A percentile compares a stretch with the other conserved stretches of the same genome.
Conservation (phyloP, 306 rosid genomes). For the Acacia acuminata region DNA sequence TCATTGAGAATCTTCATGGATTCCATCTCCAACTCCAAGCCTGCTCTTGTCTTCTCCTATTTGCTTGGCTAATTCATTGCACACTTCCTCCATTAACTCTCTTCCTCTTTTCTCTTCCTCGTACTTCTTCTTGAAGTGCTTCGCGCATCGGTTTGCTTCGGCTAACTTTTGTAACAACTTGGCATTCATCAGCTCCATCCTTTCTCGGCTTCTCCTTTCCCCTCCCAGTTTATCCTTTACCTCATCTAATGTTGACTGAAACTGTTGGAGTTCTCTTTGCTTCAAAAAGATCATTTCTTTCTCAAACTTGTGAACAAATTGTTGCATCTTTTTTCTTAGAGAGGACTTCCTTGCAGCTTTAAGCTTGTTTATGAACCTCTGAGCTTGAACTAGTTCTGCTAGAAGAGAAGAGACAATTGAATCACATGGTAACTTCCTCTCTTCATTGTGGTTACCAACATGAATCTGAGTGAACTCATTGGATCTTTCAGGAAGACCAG, state of each 20-base stretch:
- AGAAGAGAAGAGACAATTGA: constrained; percentile 36
- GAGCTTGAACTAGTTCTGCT: constrained; percentile 41
- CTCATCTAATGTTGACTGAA: constrained; percentile 14
- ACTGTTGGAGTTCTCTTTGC: constrained; percentile 26
- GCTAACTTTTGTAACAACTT: constrained; percentile 46
- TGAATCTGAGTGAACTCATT: background rate
- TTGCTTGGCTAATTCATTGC: constrained; percentile 44
- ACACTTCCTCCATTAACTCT: constrained; percentile 48
- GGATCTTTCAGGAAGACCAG: constrained; percentile 16
- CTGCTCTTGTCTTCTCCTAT: constrained; percentile 45
- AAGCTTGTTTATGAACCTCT: constrained; percentile 38
- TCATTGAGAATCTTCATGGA: constrained; percentile 40
- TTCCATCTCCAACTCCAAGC: constrained; percentile 43
- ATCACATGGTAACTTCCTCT: background rate
- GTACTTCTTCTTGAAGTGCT: constrained; percentile 32
- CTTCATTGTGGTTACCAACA: constrained; percentile 25
- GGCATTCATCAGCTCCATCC: constrained; percentile 39
- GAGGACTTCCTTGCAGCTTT: constrained; percentile 36
- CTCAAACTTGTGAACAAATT: constrained; percentile 38
- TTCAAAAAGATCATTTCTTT: constrained; percentile 38
- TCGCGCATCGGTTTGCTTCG: constrained; percentile 36
- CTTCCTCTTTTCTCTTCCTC: constrained; percentile 47
- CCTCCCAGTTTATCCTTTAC: constrained; percentile 33
- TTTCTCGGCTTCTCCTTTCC: constrained; percentile 48
- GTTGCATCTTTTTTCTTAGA: constrained; percentile 38